Evolutionary conservation across 2,329 filamentous ascomycete genomes (phyloP).

Genomic region (Canariomyces notabilis): DNA sequence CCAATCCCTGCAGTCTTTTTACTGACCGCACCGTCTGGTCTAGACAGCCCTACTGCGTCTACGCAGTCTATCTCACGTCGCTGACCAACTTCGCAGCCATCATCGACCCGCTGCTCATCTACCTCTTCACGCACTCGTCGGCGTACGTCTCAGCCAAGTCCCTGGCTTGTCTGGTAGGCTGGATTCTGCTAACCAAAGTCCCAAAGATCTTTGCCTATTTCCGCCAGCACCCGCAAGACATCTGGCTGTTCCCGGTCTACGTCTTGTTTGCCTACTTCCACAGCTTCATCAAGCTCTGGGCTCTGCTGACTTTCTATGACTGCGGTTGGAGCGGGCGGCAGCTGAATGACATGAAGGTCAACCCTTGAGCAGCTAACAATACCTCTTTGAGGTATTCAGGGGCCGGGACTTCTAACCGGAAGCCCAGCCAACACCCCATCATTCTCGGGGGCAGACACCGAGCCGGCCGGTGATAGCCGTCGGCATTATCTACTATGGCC

Average conservation of each 20-base stretch:
- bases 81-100: conserved; percentile 53
- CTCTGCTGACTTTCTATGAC: conserved; percentile 47
- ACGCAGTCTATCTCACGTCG: conserved; percentile 50
- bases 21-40: conserved; percentile 35
- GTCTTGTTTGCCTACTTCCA: conserved; percentile 55
- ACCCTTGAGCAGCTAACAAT: no score
- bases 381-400: no score
- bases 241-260: conserved; percentile 44
- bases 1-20: conserved; percentile 46
- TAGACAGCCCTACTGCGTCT: conserved; percentile 47
- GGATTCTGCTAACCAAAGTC: conserved; percentile 51
- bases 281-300: conserved; percentile 52
- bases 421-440: no score
- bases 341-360: conserved; percentile 22
- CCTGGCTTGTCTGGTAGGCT: conserved; percentile 29
- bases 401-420: no score
- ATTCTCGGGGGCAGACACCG: no score
- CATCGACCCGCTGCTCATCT: conserved; percentile 43
- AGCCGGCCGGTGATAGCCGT: no score
- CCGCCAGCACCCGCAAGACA: conserved; percentile 44
- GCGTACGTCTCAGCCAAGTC: background rate
- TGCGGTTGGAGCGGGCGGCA: conserved; percentile 39
- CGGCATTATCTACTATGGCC: no score
- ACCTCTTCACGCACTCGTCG: conserved; percentile 21
- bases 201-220: conserved; percentile 54